Evolutionary conservation across 1,284 basidiomycete genomes (phyloP), one percentile per base, ranked within the genome.

Genomic region (Boletus sp.): DNA sequence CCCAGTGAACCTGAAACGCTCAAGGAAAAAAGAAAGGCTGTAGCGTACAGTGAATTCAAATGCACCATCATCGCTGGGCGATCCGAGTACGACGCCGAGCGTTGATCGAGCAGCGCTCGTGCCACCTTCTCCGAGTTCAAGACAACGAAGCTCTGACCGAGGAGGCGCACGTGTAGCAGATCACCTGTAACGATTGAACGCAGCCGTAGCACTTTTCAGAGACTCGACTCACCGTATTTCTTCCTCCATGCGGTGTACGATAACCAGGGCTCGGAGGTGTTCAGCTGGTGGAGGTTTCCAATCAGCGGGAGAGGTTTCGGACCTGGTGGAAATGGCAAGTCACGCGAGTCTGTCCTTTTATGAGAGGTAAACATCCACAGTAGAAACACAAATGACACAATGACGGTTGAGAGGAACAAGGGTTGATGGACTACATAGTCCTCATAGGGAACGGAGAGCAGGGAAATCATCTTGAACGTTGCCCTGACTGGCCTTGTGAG

Each of bases 41-140:
- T n/a, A 23, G 6, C 3, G 13, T 48, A 62, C 59, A 64, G 10
- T 13, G 50, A 41, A 29, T 56, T 20, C 8, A 54, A 38, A 23
- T 58, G 38, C 2, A 48, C 49, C n/a, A 39, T 46, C 12, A 60
- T 43, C 7, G 48, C 45, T 2, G 59, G 62, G 7, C 62, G 51
- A 42, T 61, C 59, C 1, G 61, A 61, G 12, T 65, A 61, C 40
- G 59, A 42, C 0, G 47, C 41, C 2, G 59, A 65, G 6, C 61
- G 60, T 22, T 60, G 59, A 9, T 61, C 59, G 4, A 61, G 46
- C 12, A 61, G 46, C 8, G 46, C 54, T 34, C 57, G 57, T 4
- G 62, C 59, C 8, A 33, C 22, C 44, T 57, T 63, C 39, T 62
- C 59, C 5, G 61, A 51, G 47, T 60, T 64, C 19, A 61, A 27